Evolutionary conservation across 441 rosid species (phyloP), one percentile per base, ranked within the genome.

Genomic region (Pelargonium myrrhifolium): DNA sequence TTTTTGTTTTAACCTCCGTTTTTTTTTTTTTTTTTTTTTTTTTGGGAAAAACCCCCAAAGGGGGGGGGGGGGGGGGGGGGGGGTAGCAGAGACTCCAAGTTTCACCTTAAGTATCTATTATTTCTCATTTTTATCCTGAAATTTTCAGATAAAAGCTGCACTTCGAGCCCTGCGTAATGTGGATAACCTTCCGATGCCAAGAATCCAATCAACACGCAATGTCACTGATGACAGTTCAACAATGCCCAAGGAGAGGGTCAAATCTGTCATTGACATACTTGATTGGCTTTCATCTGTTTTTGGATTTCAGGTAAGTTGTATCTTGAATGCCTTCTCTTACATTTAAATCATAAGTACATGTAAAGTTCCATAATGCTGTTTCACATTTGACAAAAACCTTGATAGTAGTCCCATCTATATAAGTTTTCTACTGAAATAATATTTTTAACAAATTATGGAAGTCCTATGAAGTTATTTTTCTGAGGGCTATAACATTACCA

Each of bases 241-340:
- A 47, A 0, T 22, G 28, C 80, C 75, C 35, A 77, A 75, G 73
- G 86, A 81, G 77, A 82, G 80, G 73, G 69, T 45, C 68, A 85
- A 72, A 75, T 72, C 86, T 61, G 77, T 42, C 74, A 69, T 67
- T 70, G 99, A 92, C 76, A 78, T 95, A 64, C 92, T 95, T 62
- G 96, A 95, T 69, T 95, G 99, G 99, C 93, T 95, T 80, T 87
- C 95, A 59, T 81, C 84, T 60, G 64, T 84, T 76, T 92, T 95
- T 81, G 99, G 99, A 40, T 95, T 95, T 85, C 99, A 95, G 96
- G 99, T 95, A 80, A 73, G 53, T 21, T 14, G 65, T 22, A 42
- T 65, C 68, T 59, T 58, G 68, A 65, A 62, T 53, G 45, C 43
- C 47, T 49, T 39, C 62, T 69, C 26, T 18, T 31, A 45, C 37